These are phyloP conservation scores for Earliella scabrosa DNA, from an alignment of 1,284 basidiomycete species.

Conservation along the genomic window DNA sequence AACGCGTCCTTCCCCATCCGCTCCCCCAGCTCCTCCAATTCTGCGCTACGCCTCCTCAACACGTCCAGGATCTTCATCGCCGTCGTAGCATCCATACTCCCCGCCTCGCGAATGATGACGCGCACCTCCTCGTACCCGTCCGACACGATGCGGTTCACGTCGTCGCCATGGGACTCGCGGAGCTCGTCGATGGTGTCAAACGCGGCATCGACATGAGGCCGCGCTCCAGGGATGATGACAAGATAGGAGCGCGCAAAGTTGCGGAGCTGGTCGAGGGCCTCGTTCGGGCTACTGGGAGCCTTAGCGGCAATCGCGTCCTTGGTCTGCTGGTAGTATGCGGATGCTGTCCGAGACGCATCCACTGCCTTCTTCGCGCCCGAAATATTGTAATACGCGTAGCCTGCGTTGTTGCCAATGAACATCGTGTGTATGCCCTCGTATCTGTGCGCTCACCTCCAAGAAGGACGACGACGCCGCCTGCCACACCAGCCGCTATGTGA, in stretches of 20 bases:
- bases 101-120: slow-evolving; percentile 35
- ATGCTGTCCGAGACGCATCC: slow-evolving; percentile 33
- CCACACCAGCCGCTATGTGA: slow-evolving; percentile 37
- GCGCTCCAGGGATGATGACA: slow-evolving; percentile 45
- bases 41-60: slow-evolving; percentile 28
- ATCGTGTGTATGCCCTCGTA: not conserved
- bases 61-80: slow-evolving; percentile 37
- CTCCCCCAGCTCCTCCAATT: slow-evolving; percentile 37
- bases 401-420: not conserved
- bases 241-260: slow-evolving; percentile 45
- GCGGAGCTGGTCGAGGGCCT: slow-evolving; percentile 45
- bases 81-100: slow-evolving; percentile 34
- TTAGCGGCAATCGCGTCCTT: slow-evolving; percentile 40
- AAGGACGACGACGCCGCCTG: slow-evolving; percentile 40
- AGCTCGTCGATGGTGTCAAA: slow-evolving; percentile 49
- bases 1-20: slow-evolving; percentile 37
- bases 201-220: slow-evolving; percentile 43
- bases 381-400: slow-evolving; percentile 25
- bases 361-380: slow-evolving; percentile 25
- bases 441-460: slow-evolving; percentile 29
- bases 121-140: slow-evolving; percentile 44
- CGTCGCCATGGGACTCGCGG: slow-evolving; percentile 45
- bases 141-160: slow-evolving; percentile 44
- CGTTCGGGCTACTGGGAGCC: slow-evolving; percentile 39
- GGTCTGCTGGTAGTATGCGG: slow-evolving; percentile 39